Evolutionary conservation across 2,329 filamentous ascomycete species (phyloP).

Genomic region (Cladophialophora chaetospira): DNA sequence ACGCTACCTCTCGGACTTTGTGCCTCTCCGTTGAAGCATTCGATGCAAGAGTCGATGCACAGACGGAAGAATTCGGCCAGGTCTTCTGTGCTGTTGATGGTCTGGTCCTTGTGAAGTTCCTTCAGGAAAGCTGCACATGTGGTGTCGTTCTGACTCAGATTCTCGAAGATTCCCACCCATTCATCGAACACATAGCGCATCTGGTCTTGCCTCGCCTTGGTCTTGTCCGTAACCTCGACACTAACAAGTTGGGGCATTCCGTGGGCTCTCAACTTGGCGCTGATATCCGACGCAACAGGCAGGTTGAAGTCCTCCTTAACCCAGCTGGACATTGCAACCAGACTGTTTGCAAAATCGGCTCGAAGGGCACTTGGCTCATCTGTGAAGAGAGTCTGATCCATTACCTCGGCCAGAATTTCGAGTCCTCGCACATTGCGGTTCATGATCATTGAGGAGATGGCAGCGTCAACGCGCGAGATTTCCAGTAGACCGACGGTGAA

Average conservation of each 20-base stretch:
- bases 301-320: slow-evolving; percentile 71
- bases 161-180: slow-evolving; percentile 82
- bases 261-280: slow-evolving; percentile 62
- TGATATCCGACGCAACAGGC: slow-evolving; percentile 68
- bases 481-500: slow-evolving; percentile 63
- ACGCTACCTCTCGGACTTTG: slow-evolving; percentile 62
- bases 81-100: slow-evolving; percentile 74
- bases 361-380: slow-evolving; percentile 77
- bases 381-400: slow-evolving; percentile 76
- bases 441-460: slow-evolving; percentile 71
- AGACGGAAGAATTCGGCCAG: slow-evolving; percentile 77
- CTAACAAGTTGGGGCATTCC: slow-evolving; percentile 59
- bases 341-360: slow-evolving; percentile 80
- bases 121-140: slow-evolving; percentile 75
- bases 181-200: slow-evolving; percentile 95
- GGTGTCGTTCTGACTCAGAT: slow-evolving; percentile 73
- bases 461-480: slow-evolving; percentile 66
- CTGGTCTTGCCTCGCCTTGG: slow-evolving; percentile 70
- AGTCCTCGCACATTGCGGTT: slow-evolving; percentile 71
- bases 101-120: slow-evolving; percentile 74
- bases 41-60: slow-evolving; percentile 77
- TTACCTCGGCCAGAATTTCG: slow-evolving; percentile 75
- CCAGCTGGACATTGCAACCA: slow-evolving; percentile 81
- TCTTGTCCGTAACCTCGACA: slow-evolving; percentile 58
- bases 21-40: slow-evolving; percentile 72